Evolutionary conservation across 169 alveolate genomes (phyloP), one percentile per base, ranked within the genome.

Genomic region (Plasmodium gaboni): DNA sequence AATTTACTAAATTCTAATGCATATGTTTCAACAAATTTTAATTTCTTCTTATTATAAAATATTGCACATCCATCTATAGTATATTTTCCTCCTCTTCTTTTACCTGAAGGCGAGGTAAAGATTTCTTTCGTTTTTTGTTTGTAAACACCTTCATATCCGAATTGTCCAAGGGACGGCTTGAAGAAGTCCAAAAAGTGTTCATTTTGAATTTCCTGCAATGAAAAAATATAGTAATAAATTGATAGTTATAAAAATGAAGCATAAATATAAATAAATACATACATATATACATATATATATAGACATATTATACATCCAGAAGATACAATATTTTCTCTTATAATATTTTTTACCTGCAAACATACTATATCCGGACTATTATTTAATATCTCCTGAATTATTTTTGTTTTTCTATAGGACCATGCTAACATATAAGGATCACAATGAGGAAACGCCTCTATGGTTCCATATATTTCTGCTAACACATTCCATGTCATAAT

Each of bases 21-120:
- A 65, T 87, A 91, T 26, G 92, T 87, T 64, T 94, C 96, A 24
- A 91, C 91, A 71, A 93, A 92, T 57, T 80, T 78, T 63, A 93
- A 73, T 76, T 94, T 94, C 55, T 85, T 73, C 46, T 87, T 88
- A 68, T 87, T 89, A 68, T 88, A 94, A 72, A 94, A 94, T 2
- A 95, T 93, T 13, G 96, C 97, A 78, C 96, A 93, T 10, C 97
- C 96, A 59, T 93, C 96, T 89, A 88, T 92, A n/a, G 95, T 93
- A 72, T 78, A 93, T 70, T 86, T 91, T 15, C 95, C 96, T 42
- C 95, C 96, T 59, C 93, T 89, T 44, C 93, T 91, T 74, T 90
- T 93, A 38, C 97, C 95, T 24, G 95, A 93, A 2, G 94, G 94
- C 2, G 95, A 91, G 0, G 95, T 89, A 55, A 94, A 94, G 17